Evolutionary conservation across 2,329 filamentous ascomycete genomes (phyloP).

Genomic region (Fonsecaea nubica): DNA sequence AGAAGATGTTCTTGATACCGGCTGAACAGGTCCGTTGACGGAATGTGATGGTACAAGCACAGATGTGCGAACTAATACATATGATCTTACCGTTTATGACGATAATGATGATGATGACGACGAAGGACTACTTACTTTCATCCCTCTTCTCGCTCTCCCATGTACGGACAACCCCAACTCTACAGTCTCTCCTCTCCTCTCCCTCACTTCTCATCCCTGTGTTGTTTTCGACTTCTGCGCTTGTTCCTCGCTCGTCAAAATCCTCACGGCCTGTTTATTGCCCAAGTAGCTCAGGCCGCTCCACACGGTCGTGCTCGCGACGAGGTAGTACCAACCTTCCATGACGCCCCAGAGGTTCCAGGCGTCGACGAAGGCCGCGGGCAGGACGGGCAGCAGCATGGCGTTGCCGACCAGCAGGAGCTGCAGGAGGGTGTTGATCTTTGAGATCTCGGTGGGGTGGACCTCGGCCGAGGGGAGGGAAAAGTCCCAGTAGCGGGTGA

Average conservation of each 20-base stretch:
- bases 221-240: slow-evolving; percentile 9
- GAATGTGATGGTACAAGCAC: slow-evolving; percentile 2
- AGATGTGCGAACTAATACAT: slow-evolving; percentile 2
- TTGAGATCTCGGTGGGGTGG: slow-evolving; percentile 53
- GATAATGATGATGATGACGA: not conserved
- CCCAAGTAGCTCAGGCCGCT: slow-evolving; percentile 92
- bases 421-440: slow-evolving; percentile 91
- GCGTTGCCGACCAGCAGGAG: slow-evolving; percentile 84
- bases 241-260: slow-evolving; percentile 59
- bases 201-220: not conserved
- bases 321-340: slow-evolving; percentile 67
- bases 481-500: slow-evolving; percentile 95
- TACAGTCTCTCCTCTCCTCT: not conserved
- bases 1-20: not conserved
- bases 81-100: not conserved
- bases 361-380: slow-evolving; percentile 59
- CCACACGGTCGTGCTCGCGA: slow-evolving; percentile 89
- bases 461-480: slow-evolving; percentile 69
- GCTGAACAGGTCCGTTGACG: not conserved
- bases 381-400: slow-evolving; percentile 78
- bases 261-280: slow-evolving; percentile 89
- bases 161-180: not conserved
- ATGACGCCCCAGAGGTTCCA: slow-evolving; percentile 69
- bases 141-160: not conserved
- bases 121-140: not conserved